phyloP scores from a whole-genome alignment of 805 yeast species.

The Nakazawaea wyomingensis region DNA sequence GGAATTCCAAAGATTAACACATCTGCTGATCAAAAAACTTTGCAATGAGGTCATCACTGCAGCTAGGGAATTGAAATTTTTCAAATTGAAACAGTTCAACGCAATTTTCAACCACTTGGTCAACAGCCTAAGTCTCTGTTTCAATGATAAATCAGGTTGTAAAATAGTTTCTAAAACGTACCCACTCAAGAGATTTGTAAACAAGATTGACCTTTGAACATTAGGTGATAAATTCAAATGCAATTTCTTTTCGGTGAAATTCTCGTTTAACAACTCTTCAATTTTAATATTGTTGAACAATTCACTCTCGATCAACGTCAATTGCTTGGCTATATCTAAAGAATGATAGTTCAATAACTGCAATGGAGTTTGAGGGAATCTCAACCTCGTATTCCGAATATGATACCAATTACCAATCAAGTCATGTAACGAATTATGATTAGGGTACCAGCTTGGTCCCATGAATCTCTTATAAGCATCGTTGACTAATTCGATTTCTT shows the following conservation, averaged over 20 bases:
- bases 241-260: slow-evolving; percentile 55
- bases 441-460: slow-evolving; percentile 2
- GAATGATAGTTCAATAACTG: slow-evolving; percentile 57
- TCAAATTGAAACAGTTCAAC: slow-evolving; percentile 62
- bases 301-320: slow-evolving; percentile 66
- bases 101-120: slow-evolving; percentile 74
- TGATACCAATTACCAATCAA: slow-evolving; percentile 43
- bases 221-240: slow-evolving; percentile 58
- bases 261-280: slow-evolving; percentile 61
- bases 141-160: slow-evolving; percentile 42
- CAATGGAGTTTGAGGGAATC: slow-evolving; percentile 45
- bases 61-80: slow-evolving; percentile 75
- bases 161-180: slow-evolving; percentile 69
- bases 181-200: slow-evolving; percentile 67
- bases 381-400: slow-evolving; percentile 54
- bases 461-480: background rate
- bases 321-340: slow-evolving; percentile 70
- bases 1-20: slow-evolving; percentile 51
- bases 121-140: slow-evolving; percentile 48
- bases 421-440: slow-evolving; percentile 24
- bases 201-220: slow-evolving; percentile 53
- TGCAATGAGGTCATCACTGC: slow-evolving; percentile 75
- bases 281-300: slow-evolving; percentile 60
- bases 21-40: slow-evolving; percentile 62
- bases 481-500: slow-evolving; percentile 3